phyloP scores from a whole-genome alignment of 192 early-diverging fungal genomes.

The Coemansia furcata region DNA sequence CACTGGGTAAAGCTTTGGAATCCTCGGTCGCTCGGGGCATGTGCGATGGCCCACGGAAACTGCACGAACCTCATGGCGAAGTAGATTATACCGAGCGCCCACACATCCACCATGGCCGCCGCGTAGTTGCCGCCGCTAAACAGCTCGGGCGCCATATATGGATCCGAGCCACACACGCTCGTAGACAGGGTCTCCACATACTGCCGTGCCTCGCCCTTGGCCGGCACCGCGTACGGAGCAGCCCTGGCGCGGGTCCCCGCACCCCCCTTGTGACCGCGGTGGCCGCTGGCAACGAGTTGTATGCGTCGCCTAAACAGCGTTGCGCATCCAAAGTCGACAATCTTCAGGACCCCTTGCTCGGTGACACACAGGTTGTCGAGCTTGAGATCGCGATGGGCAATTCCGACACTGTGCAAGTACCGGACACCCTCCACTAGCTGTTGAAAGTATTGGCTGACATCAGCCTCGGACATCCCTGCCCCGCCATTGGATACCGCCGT shows the following conservation, averaged over 20 bases:
- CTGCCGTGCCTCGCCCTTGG: neutral
- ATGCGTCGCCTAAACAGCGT: constrained; percentile 42
- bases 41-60: constrained; percentile 65
- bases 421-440: constrained; percentile 72
- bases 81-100: constrained; percentile 86
- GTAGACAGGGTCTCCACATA: constrained; percentile 39
- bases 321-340: constrained; percentile 81
- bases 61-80: constrained; percentile 64
- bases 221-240: constrained; percentile 19
- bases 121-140: constrained; percentile 63
- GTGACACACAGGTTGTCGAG: constrained; percentile 86
- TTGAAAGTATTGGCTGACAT: constrained; percentile 77
- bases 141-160: constrained; percentile 93
- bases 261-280: neutral
- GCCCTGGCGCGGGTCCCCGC: constrained; percentile 10
- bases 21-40: constrained; percentile 22
- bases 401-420: constrained; percentile 76
- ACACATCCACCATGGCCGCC: constrained; percentile 77
- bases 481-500: constrained; percentile 17
- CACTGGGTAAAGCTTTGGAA: constrained; percentile 14
- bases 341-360: constrained; percentile 64
- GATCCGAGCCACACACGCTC: constrained; percentile 86
- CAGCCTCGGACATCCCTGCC: constrained; percentile 40
- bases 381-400: constrained; percentile 90
- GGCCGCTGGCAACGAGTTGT: neutral